Conservation (phyloP, 495 filamentous ascomycete genomes). For the Neurospora africana region DNA sequence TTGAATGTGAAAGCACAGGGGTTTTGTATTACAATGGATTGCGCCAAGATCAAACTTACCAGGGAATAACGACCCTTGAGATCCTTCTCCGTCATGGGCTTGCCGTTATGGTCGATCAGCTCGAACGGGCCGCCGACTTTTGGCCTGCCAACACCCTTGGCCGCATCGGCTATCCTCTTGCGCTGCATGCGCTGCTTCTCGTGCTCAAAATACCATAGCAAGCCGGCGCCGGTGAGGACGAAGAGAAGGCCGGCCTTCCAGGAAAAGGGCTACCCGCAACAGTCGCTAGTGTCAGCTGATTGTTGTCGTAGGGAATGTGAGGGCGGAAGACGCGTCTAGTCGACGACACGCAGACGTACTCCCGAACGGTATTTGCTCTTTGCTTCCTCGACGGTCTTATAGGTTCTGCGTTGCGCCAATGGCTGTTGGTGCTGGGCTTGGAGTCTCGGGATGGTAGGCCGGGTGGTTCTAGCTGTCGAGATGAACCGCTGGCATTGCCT, state of each 20-base stretch:
- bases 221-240: conserved; percentile 59
- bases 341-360: conserved; percentile 19
- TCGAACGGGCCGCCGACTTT: conserved; percentile 86
- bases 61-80: conserved; percentile 80
- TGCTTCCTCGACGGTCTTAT: conserved; percentile 46
- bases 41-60: conserved; percentile 23
- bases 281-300: neutral
- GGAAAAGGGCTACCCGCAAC: conserved; percentile 61
- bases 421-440: conserved; percentile 20
- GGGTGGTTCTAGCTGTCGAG: conserved; percentile 15
- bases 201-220: conserved; percentile 79
- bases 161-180: conserved; percentile 74
- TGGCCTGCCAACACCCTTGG: conserved; percentile 83
- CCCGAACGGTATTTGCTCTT: conserved; percentile 42
- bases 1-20: neutral
- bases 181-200: conserved; percentile 86
- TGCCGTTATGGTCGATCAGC: conserved; percentile 71
- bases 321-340: neutral
- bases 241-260: conserved; percentile 83
- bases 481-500: conserved; percentile 20
- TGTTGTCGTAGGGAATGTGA: conserved; percentile 2
- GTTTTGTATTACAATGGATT: neutral
- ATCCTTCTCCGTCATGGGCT: conserved; percentile 61
- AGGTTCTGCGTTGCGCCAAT: conserved; percentile 25
- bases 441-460: conserved; percentile 6